Conservation (phyloP, 2,329 filamentous ascomycete genomes). For the Stemphylium vesicarium region DNA sequence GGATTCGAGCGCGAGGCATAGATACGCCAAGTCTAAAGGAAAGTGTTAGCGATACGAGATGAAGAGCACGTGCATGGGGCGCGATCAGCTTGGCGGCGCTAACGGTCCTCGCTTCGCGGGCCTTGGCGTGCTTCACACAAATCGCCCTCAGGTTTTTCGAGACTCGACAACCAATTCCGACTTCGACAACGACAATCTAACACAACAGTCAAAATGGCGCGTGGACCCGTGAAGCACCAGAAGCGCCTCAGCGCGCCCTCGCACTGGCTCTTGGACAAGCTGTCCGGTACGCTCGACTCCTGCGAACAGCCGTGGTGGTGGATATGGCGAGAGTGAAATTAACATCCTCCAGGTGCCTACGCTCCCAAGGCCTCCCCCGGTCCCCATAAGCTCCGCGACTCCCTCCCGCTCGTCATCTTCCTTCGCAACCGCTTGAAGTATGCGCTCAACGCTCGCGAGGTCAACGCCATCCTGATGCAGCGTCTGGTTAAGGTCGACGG, state of each 20-base stretch:
- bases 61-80: too few species aligned
- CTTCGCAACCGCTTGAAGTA: slow-evolving; percentile 86
- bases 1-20: too few species aligned
- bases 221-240: slow-evolving; percentile 95
- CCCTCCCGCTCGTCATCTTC: slow-evolving; percentile 98
- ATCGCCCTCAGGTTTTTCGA: too few species aligned
- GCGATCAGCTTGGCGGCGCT: too few species aligned
- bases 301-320: slow-evolving; percentile 53
- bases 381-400: slow-evolving; percentile 99
- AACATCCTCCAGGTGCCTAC: slow-evolving; percentile 54
- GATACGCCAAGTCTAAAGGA: too few species aligned
- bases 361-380: slow-evolving; percentile 74
- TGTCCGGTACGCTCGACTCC: slow-evolving; percentile 71
- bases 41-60: too few species aligned
- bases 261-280: slow-evolving; percentile 99
- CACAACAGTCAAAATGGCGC: slow-evolving; percentile 64
- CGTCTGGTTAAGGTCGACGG: slow-evolving; percentile 99
- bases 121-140: too few species aligned
- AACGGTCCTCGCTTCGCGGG: too few species aligned
- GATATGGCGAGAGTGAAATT: slow-evolving; percentile 19
- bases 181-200: slow-evolving; percentile 45
- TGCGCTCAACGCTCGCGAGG: slow-evolving; percentile 98
- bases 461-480: slow-evolving; percentile 98
- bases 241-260: slow-evolving; percentile 99
- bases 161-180: too few species aligned